Evolutionary conservation across 495 filamentous ascomycete species (phyloP).

Genomic region (Talaromyces adpressus): DNA sequence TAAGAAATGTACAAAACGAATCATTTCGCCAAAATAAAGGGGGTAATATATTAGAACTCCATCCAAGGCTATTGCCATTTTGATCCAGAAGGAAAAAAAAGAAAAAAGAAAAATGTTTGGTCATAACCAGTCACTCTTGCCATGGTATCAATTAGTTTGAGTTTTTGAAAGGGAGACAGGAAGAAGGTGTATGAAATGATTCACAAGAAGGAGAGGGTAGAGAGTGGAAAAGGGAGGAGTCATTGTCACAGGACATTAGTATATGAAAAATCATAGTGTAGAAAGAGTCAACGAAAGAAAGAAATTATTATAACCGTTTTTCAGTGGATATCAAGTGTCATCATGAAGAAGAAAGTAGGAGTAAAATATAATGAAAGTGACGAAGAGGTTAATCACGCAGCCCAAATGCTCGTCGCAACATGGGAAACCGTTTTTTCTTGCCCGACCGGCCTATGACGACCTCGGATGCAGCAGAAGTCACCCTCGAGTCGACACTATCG

Average conservation of each 20-base stretch:
- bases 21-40: not conserved
- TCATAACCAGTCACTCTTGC: not conserved
- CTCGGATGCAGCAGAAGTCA: slow-evolving; percentile 17
- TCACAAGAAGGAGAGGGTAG: not conserved
- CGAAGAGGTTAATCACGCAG: slow-evolving; percentile 24
- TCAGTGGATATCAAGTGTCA: not conserved
- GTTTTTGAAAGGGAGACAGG: too few species aligned
- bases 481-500: slow-evolving; percentile 8
- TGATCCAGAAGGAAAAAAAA: not conserved
- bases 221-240: not conserved
- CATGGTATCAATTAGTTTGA: not conserved
- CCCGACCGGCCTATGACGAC: slow-evolving; percentile 32
- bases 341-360: not conserved
- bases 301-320: not conserved
- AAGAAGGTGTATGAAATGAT: not conserved
- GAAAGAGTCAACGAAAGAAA: not conserved
- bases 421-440: slow-evolving; percentile 45
- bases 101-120: not conserved
- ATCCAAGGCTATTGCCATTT: not conserved
- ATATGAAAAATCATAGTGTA: not conserved
- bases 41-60: not conserved
- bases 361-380: slow-evolving; percentile 3
- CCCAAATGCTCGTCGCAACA: slow-evolving; percentile 42
- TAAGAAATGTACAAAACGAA: not conserved
- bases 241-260: not conserved